phyloP scores from a whole-genome alignment of 2,329 filamentous ascomycete genomes.

The Aspergillus latus region DNA sequence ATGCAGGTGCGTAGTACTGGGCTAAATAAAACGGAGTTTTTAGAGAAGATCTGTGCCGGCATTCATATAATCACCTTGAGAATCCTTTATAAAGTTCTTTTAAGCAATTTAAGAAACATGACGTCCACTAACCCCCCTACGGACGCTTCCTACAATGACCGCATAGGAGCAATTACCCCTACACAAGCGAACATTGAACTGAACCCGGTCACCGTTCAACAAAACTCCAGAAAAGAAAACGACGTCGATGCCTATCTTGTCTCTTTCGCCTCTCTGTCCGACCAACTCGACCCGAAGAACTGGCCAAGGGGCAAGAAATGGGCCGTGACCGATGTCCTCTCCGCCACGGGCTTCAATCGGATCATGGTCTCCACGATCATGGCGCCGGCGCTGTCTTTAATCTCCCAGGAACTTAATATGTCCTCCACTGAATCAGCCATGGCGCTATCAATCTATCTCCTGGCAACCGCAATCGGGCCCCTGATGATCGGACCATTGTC shows the following conservation, averaged over 20 bases:
- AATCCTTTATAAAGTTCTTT: background rate
- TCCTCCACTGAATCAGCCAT: constrained; percentile 7
- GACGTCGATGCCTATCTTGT: background rate
- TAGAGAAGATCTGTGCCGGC: background rate
- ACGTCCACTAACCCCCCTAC: background rate
- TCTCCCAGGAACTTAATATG: constrained; percentile 5
- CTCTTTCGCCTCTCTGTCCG: background rate
- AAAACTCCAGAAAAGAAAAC: background rate
- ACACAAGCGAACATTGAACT: background rate
- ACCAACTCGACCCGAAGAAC: constrained; percentile 2
- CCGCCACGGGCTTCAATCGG: constrained; percentile 6
- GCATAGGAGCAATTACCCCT: background rate
- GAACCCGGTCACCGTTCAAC: background rate
- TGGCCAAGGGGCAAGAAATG: constrained; percentile 9
- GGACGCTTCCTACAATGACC: background rate
- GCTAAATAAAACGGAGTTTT: background rate
- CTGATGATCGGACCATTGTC: constrained; percentile 7
- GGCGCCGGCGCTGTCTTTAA: constrained; percentile 2
- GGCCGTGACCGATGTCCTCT: constrained; percentile 5
- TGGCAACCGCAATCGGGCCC: constrained; percentile 8
- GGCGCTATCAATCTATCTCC: constrained; percentile 9
- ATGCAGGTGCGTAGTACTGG: background rate
- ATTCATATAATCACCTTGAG: background rate
- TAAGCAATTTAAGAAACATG: background rate
- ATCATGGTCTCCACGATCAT: constrained; percentile 13